Percentiles rank a stretch among this genome's conserved stretches.
These are phyloP conservation scores for Oryza rufipogon DNA, from an alignment of 176 grass and related monocot species.

Conservation along the genomic window DNA sequence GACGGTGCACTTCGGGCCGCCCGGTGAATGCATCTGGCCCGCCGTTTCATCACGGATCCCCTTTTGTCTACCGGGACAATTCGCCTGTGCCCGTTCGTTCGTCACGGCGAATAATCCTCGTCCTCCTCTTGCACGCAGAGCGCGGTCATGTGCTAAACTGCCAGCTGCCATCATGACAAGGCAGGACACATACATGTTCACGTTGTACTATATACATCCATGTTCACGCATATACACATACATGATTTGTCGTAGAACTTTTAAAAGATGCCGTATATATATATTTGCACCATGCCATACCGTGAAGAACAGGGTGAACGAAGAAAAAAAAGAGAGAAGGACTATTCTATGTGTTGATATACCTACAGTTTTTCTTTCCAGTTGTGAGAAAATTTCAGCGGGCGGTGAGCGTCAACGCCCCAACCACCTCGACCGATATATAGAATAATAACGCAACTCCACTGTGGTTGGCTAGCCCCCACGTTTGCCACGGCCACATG, in stretches of 20 bases:
- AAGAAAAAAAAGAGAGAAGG: background rate
- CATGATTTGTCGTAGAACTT: background rate
- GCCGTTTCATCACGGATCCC: too few relatives aligned
- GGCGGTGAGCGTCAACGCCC: conserved; percentile 6
- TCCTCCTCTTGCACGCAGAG: background rate
- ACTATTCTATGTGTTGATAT: background rate
- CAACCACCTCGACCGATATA: conserved; percentile 17
- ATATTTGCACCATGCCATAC: background rate
- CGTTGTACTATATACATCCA: too few relatives aligned
- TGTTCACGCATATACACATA: background rate
- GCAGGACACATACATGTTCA: background rate
- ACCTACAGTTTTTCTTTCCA: background rate
- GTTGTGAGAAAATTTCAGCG: background rate
- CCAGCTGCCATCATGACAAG: too few relatives aligned
- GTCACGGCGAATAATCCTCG: background rate
- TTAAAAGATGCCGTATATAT: background rate
- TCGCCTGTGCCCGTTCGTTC: background rate
- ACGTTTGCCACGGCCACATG: conserved; percentile 1
- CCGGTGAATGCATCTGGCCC: background rate
- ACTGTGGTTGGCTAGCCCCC: conserved; percentile 24
- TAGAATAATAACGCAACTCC: conserved; percentile 19
- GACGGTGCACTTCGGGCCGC: background rate
- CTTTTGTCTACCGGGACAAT: background rate
- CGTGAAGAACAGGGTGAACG: background rate
- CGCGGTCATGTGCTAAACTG: too few relatives aligned